phyloP scores from a whole-genome alignment of 495 filamentous ascomycete genomes.

The Cercophora samala region DNA sequence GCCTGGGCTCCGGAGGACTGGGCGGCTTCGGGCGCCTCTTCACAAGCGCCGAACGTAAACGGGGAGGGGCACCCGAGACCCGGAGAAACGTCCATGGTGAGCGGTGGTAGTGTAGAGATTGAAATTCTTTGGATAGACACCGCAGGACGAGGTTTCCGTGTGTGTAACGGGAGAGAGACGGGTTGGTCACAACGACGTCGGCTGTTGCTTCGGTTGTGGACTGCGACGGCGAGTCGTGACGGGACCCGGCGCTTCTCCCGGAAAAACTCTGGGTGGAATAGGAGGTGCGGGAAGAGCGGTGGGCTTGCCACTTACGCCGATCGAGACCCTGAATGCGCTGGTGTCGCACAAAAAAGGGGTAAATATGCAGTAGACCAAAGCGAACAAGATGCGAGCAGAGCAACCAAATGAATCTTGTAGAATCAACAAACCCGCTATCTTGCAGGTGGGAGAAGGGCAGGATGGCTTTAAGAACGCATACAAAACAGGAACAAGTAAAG shows the following conservation, averaged over 20 bases:
- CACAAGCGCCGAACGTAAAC: slow-evolving; percentile 36
- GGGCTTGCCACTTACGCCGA: not conserved
- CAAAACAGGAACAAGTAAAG: slow-evolving; percentile 4
- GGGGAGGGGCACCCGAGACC: slow-evolving; percentile 33
- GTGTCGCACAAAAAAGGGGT: slow-evolving; percentile 2
- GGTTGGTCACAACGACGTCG: not conserved
- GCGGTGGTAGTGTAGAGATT: not conserved
- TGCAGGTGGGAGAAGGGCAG: not conserved
- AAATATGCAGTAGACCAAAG: not conserved
- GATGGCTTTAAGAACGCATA: not conserved
- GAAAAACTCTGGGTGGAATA: slow-evolving; percentile 2
- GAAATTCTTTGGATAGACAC: not conserved
- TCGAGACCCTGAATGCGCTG: slow-evolving; percentile 1
- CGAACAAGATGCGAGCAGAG: not conserved
- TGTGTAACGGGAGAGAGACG: not conserved
- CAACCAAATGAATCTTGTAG: not conserved
- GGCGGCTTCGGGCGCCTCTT: slow-evolving; percentile 32
- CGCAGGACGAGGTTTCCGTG: not conserved
- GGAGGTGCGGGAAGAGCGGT: not conserved
- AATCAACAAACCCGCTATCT: not conserved
- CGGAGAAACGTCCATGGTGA: slow-evolving; percentile 31
- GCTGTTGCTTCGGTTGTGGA: not conserved
- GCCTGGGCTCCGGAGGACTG: slow-evolving; percentile 34
- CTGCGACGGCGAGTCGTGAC: slow-evolving; percentile 4
- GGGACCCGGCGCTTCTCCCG: not conserved